Evolutionary conservation across 2,329 filamentous ascomycete genomes (phyloP).

Genomic region (Helicocarpus griseus): DNA sequence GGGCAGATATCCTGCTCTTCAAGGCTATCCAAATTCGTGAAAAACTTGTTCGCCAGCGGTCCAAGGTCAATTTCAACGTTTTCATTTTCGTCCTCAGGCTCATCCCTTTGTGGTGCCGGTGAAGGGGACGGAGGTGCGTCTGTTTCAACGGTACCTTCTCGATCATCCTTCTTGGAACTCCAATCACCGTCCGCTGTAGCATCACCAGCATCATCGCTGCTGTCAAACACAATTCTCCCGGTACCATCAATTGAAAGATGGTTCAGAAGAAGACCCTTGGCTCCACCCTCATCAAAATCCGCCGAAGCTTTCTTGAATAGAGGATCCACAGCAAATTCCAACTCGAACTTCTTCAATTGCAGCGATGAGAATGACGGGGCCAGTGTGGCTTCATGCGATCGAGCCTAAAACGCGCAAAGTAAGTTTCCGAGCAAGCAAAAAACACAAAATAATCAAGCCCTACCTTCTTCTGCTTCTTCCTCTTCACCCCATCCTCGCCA

Average conservation of each 20-base stretch:
- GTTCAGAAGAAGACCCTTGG: slow-evolving; percentile 88
- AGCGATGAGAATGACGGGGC: slow-evolving; percentile 79
- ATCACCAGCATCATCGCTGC: slow-evolving; percentile 72
- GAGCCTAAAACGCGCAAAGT: slow-evolving; percentile 38
- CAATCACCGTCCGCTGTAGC: slow-evolving; percentile 30
- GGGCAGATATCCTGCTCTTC: slow-evolving; percentile 89
- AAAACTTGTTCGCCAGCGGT: slow-evolving; percentile 68
- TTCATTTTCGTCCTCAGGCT: slow-evolving; percentile 37
- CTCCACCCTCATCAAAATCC: slow-evolving; percentile 95
- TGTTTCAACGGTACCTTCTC: slow-evolving; percentile 36
- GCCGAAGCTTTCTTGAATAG: slow-evolving; percentile 99
- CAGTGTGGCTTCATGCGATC: slow-evolving; percentile 86
- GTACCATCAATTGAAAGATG: slow-evolving; percentile 91
- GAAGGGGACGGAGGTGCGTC: slow-evolving; percentile 29
- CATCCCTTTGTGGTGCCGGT: slow-evolving; percentile 25
- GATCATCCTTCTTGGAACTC: slow-evolving; percentile 23
- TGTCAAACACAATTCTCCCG: slow-evolving; percentile 94
- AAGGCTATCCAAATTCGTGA: slow-evolving; percentile 66
- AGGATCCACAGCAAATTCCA: slow-evolving; percentile 93
- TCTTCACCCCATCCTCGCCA: slow-evolving; percentile 36
- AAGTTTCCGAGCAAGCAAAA: slow-evolving; percentile 10
- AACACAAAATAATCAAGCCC: not conserved
- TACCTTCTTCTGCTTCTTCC: slow-evolving; percentile 63
- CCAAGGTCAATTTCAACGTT: slow-evolving; percentile 71
- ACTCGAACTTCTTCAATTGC: slow-evolving; percentile 92